Evolutionary conservation across 169 alveolate species (phyloP).

Genomic region (Cryptosporidium ubiquitum): DNA sequence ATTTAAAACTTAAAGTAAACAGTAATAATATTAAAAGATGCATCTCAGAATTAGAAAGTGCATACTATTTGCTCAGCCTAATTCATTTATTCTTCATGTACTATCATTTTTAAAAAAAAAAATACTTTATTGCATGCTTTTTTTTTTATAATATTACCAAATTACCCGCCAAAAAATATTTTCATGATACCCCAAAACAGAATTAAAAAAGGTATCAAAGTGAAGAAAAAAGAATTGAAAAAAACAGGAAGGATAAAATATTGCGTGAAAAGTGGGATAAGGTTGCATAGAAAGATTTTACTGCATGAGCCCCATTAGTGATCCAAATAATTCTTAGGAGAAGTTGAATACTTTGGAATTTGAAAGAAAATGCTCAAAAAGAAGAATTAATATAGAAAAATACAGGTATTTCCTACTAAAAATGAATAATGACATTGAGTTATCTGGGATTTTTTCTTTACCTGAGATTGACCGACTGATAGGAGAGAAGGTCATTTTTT

Average conservation of each 20-base stretch:
- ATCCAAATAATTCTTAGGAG: neutral
- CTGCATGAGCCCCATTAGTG: neutral
- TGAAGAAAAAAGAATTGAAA: neutral
- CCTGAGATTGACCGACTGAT: conserved; percentile 12
- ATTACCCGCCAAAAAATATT: neutral
- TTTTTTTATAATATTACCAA: conserved; percentile 5
- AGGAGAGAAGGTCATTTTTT: conserved; percentile 16
- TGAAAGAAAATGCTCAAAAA: neutral
- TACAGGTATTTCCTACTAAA: neutral
- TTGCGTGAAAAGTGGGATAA: neutral
- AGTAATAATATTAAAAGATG: neutral
- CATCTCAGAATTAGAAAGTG: neutral
- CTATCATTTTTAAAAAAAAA: neutral
- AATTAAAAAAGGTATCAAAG: too few relatives aligned
- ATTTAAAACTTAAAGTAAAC: neutral
- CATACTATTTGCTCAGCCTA: neutral
- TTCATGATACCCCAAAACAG: neutral
- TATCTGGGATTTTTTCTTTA: conserved; percentile 30
- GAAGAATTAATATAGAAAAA: too few relatives aligned
- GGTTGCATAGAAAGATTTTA: too few relatives aligned
- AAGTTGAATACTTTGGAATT: too few relatives aligned
- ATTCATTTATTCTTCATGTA: neutral
- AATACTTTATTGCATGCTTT: neutral
- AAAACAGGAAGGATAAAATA: neutral
- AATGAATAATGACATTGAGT: neutral